These are phyloP conservation scores for Sordariomycetes sp. DNA, from an alignment of 2,329 filamentous ascomycete species.

Conservation along the genomic window DNA sequence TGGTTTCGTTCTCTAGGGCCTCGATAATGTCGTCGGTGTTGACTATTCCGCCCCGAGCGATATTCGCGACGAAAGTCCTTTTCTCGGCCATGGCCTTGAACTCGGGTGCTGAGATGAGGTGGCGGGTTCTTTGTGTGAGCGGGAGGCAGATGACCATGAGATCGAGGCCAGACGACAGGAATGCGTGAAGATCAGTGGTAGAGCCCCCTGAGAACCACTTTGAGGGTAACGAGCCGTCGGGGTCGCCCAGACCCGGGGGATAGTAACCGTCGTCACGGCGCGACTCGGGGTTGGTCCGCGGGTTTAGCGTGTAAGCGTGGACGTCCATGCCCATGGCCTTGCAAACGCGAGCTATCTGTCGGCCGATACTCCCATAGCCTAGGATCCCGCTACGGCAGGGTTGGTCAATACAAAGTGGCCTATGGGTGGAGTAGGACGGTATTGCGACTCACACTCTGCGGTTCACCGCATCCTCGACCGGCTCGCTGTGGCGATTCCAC, in stretches of 20 bases:
- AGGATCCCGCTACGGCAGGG: conserved; percentile 28
- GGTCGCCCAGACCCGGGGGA: conserved; percentile 50
- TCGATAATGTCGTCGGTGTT: conserved; percentile 43
- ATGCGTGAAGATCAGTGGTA: conserved; percentile 30
- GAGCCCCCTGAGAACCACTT: conserved; percentile 35
- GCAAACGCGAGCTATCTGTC: conserved; percentile 41
- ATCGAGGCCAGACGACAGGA: conserved; percentile 36
- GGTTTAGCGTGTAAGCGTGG: conserved; percentile 60
- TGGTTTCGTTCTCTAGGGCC: conserved; percentile 34
- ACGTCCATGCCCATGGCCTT: conserved; percentile 58
- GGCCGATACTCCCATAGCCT: conserved; percentile 40
- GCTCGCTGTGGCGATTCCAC: conserved; percentile 23
- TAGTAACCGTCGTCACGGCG: conserved; percentile 52
- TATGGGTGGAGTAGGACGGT: not conserved
- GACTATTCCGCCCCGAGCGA: conserved; percentile 45
- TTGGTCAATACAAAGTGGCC: not conserved
- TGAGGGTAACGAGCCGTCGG: conserved; percentile 30
- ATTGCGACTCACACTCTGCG: conserved; percentile 31
- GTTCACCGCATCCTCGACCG: conserved; percentile 27
- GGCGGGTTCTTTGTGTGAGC: conserved; percentile 30
- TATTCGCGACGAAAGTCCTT: conserved; percentile 55
- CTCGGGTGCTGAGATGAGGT: conserved; percentile 36
- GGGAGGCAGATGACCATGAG: conserved; percentile 38
- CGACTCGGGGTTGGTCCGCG: conserved; percentile 53
- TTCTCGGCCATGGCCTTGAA: conserved; percentile 29